These are phyloP conservation scores for Chytriomyces confervae DNA, from an alignment of 192 early-diverging fungal genomes.

Conservation along the genomic window DNA sequence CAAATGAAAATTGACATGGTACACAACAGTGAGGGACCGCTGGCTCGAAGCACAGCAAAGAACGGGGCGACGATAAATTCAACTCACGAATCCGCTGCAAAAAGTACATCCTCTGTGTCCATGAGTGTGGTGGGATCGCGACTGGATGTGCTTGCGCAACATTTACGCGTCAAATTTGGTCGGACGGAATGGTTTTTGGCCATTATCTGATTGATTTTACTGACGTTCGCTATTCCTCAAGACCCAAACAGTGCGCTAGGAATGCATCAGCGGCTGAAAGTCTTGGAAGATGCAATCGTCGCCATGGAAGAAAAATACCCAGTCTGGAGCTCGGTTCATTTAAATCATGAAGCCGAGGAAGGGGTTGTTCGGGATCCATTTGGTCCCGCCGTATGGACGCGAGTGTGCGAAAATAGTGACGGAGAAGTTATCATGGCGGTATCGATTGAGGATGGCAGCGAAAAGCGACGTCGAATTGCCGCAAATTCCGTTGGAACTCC, in stretches of 20 bases:
- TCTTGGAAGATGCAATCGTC: slow-evolving; percentile 78
- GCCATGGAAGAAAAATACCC: slow-evolving; percentile 77
- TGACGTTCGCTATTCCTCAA: not conserved
- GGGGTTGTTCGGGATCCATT: slow-evolving; percentile 11
- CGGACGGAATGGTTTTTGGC: slow-evolving; percentile 1
- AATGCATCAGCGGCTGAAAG: slow-evolving; percentile 66
- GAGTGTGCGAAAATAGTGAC: not conserved
- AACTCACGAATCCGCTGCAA: not conserved
- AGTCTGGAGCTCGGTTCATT: slow-evolving; percentile 74
- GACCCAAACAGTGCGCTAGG: slow-evolving; percentile 42
- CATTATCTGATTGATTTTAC: slow-evolving; percentile 13
- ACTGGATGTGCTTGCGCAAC: slow-evolving; percentile 71
- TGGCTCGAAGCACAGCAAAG: slow-evolving; percentile 55
- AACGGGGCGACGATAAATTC: not conserved
- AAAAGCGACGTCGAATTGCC: too few relatives aligned
- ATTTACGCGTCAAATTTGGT: slow-evolving; percentile 71
- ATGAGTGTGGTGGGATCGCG: slow-evolving; percentile 56
- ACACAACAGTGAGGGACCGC: slow-evolving; percentile 67
- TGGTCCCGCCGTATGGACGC: slow-evolving; percentile 28
- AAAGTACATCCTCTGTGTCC: not conserved
- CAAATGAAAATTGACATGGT: slow-evolving; percentile 77
- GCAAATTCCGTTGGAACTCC: too few relatives aligned
- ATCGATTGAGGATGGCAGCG: too few relatives aligned
- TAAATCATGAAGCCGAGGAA: slow-evolving; percentile 37
- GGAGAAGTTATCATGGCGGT: not conserved